Base-by-base conservation (phyloP, 352 stramenopile genomes). In the Phytophthora vignae region DNA sequence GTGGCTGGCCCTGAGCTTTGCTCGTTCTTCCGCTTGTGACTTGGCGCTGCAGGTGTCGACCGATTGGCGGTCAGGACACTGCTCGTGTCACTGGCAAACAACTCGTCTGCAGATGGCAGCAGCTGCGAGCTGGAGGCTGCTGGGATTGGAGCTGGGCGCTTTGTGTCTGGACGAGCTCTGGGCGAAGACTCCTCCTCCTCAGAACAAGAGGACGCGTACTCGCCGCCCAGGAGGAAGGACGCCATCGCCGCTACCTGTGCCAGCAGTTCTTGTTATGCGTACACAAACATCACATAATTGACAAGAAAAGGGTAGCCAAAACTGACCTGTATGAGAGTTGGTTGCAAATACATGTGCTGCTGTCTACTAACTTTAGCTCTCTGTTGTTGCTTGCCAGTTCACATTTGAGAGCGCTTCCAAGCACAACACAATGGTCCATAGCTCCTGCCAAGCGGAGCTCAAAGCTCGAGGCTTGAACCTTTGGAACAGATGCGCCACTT, bases 141-240 rank as follows among this genome's bases (percentile, higher is more conserved):
- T 38, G 66, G 50, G 29, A 36, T 48, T 46, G 48, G 21, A 54
- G 38, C 3, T 56, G 25, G 19, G 1, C 1, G 7, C 36, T 33
- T 42, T 9, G 8, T 53, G 36, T 44, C 10, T 59, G 54, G 7
- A 15, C 3, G 53, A 29, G 21, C 3, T 38, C 4, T 36, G 7
- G 29, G 25, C 15, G 36, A 69, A 17, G 33, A 55, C 40, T 83
- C 74, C 17, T 86, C 77, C 17, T 76, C 68, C 3, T 57, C 69
- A 53, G 77, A 78, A 22, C 22, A 56, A 17, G 62, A 67, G 12
- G 81, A 90, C 36, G 85, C 82, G 31, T 87, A 93, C 58, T 91
- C 88, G 22, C 84, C 84, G 31, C 82, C 85, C 1, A 93, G 77
- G 58, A 93, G 54, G 70, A 79, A 79, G 25, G 81, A 92, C 73